Conservation (phyloP, 2,329 filamentous ascomycete genomes). For the Huntiella savannae region DNA sequence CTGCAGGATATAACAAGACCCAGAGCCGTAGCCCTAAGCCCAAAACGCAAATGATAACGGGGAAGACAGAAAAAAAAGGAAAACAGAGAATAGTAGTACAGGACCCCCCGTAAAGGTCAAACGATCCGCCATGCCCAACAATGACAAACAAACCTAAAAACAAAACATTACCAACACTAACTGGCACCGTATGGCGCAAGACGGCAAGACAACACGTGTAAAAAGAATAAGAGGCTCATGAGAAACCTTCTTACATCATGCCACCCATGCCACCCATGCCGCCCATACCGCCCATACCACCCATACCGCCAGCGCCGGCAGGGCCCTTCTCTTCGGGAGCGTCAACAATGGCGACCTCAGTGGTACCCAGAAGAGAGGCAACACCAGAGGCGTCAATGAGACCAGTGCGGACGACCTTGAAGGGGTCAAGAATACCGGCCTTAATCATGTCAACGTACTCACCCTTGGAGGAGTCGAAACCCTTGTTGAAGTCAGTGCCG, state of each 20-base stretch:
- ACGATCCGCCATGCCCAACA: neutral
- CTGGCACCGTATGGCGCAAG: neutral
- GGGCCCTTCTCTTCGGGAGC: constrained; percentile 80
- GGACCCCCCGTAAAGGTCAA: neutral
- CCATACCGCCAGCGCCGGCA: constrained; percentile 42
- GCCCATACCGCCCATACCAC: constrained; percentile 44
- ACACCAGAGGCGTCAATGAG: constrained; percentile 90
- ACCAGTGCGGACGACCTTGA: constrained; percentile 97
- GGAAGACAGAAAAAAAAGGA: constrained; percentile 2
- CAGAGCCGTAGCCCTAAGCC: constrained; percentile 1
- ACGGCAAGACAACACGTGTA: constrained; percentile 1
- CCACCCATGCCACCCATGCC: constrained; percentile 31
- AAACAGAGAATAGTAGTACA: neutral
- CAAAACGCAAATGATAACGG: constrained; percentile 6
- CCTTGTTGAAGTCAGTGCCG: constrained; percentile 87
- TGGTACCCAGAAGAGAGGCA: constrained; percentile 89
- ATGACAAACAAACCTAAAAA: constrained; percentile 1
- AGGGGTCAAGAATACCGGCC: constrained; percentile 90
- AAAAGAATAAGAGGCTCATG: neutral
- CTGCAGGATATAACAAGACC: neutral
- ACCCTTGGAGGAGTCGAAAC: constrained; percentile 89
- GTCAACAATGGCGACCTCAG: constrained; percentile 94
- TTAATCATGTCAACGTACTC: constrained; percentile 98
- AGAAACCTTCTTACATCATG: constrained; percentile 33
- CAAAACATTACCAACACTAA: neutral